phyloP scores from a whole-genome alignment of 139 green algal genomes.

The Tetradesmus obliquus region DNA sequence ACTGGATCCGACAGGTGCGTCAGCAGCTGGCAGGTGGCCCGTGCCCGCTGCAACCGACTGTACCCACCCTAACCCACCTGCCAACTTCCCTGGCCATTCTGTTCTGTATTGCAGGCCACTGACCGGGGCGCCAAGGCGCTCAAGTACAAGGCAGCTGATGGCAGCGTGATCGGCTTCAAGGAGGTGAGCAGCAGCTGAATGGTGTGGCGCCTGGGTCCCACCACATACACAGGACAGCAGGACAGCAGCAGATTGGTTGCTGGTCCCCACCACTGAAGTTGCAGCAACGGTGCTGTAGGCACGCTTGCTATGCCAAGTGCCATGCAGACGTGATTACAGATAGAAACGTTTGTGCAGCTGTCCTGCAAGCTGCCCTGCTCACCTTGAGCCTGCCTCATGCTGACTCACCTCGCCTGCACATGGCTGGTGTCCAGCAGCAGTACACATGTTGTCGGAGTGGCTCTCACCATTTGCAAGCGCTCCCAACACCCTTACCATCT shows the following conservation, averaged over 20 bases:
- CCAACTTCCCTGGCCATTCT: not conserved
- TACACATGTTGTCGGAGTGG: too few relatives aligned
- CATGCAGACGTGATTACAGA: too few relatives aligned
- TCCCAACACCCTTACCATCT: too few relatives aligned
- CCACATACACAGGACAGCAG: not conserved
- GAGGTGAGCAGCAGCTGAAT: conserved; percentile 29
- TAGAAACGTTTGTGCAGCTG: not conserved
- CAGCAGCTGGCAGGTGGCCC: not conserved
- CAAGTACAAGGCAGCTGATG: conserved; percentile 50
- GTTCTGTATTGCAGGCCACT: conserved; percentile 25
- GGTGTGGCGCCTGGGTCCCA: not conserved
- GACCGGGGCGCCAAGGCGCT: conserved; percentile 49
- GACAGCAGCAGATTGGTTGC: too few relatives aligned
- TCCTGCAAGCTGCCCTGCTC: not conserved
- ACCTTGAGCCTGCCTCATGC: not conserved
- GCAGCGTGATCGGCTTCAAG: conserved; percentile 49
- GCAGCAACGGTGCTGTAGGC: too few relatives aligned
- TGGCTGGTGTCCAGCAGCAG: too few relatives aligned
- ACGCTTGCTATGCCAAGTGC: too few relatives aligned
- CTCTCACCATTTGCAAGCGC: too few relatives aligned
- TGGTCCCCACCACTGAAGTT: too few relatives aligned
- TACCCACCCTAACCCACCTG: not conserved
- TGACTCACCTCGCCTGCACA: not conserved
- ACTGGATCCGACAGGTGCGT: conserved; percentile 52
- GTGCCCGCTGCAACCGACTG: not conserved